Base-by-base conservation (phyloP, 2,329 filamentous ascomycete genomes). In the Pochonia chlamydosporia region DNA sequence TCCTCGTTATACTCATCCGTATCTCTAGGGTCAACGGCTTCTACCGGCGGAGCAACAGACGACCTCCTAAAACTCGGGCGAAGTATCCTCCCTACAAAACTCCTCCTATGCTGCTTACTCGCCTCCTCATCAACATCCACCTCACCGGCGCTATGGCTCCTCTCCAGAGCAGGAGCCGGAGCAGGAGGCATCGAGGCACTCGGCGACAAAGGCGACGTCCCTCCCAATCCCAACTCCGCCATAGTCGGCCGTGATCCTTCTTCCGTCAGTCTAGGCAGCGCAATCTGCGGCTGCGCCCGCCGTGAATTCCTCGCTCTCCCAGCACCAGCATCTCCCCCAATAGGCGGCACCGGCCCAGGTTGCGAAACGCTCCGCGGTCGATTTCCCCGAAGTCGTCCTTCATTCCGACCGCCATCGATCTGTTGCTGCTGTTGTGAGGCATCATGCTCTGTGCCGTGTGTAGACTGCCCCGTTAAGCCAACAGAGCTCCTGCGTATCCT, bases 241-340 rank as follows among this genome's bases (percentile, higher is more conserved):
- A 66, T 55, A 13, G 58, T 67, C 2, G 67, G 67, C 0, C 67
- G 58, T 0, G 51, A 47, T 8, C 67, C 66, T 49, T 70, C 67
- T 36, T 70, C 67, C 0, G 67, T 70, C 40, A 70, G 53, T 33
- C 67, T 63, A 11, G 67, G 67, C 56, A 70, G 52, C 30, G 63
- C 60, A 5, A 57, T 43, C 43, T 66, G 64, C n/a, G 60, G 62
- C 14, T 61, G 64, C 8, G 57, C 50, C 24, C 61, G 54, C 31
- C 63, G 52, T 20, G 62, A 63, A 44, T 62, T 58, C 11, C 65
- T 54, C 18, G 58, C 57, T 5, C 57, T 31, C 11, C 49, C 47
- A n/a, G 49, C 42, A 9, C n/a, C 35, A 6, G 25, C 45, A 30
- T 61, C 52, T 4, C 39, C 52, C 5, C 56, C 36, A 5, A 58